A percentile compares a stretch with the other conserved stretches of the same genome.
phyloP scores from a whole-genome alignment of 768 basidiomycete genomes.

The Lactarius psammicola region DNA sequence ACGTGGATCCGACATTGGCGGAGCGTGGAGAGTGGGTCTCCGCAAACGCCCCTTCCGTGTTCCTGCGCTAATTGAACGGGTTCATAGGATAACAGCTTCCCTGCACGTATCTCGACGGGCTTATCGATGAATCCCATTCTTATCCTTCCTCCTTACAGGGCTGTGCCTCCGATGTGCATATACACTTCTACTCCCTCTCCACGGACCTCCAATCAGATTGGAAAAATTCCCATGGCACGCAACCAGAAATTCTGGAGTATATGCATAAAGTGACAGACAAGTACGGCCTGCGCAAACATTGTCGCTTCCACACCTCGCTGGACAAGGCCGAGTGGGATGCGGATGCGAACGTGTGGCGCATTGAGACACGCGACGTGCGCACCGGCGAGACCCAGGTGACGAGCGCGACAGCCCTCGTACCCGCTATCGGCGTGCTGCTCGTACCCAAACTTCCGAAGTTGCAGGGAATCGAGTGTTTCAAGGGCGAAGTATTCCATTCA shows the following conservation, averaged over 20 bases:
- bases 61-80: neutral
- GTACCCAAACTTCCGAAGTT: conserved; percentile 33
- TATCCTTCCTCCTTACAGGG: conserved; percentile 23
- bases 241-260: conserved; percentile 35
- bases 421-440: conserved; percentile 33
- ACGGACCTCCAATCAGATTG: conserved; percentile 34
- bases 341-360: conserved; percentile 30
- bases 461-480: conserved; percentile 38
- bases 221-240: conserved; percentile 29
- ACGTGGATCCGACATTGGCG: conserved; percentile 32
- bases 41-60: neutral
- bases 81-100: conserved; percentile 30
- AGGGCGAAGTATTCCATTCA: conserved; percentile 54
- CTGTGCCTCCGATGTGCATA: conserved; percentile 31
- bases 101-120: conserved; percentile 14
- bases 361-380: conserved; percentile 30
- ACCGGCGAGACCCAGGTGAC: conserved; percentile 18
- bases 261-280: conserved; percentile 30
- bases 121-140: neutral
- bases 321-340: conserved; percentile 34
- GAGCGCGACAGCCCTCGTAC: conserved; percentile 34
- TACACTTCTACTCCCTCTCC: conserved; percentile 32
- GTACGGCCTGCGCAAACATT: conserved; percentile 27
- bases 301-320: conserved; percentile 33
- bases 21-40: conserved; percentile 32